phyloP scores from a whole-genome alignment of 2,329 filamentous ascomycete species.

The Knoxdaviesia capensis region DNA sequence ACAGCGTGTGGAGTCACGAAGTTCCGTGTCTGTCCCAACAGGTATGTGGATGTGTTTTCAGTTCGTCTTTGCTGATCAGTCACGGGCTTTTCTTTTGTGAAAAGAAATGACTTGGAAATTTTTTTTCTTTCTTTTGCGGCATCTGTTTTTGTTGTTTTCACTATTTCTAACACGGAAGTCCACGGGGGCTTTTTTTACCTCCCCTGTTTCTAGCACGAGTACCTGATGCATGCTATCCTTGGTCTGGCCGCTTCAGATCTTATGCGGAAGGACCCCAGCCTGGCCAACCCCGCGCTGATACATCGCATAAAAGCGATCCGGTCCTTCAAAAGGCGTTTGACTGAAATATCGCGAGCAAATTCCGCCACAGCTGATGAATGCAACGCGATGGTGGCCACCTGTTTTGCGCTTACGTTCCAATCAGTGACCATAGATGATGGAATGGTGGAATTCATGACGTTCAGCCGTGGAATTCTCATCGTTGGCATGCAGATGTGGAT shows the following conservation, averaged over 20 bases:
- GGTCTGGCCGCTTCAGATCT: slow-evolving; percentile 49
- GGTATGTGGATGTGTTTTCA: slow-evolving; percentile 19
- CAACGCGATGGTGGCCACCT: slow-evolving; percentile 38
- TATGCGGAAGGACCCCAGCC: slow-evolving; percentile 24
- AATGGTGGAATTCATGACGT: slow-evolving; percentile 39
- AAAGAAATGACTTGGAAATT: no score
- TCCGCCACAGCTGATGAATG: slow-evolving; percentile 27
- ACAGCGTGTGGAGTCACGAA: slow-evolving; percentile 45
- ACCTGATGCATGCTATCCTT: slow-evolving; percentile 51
- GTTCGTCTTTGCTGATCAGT: not conserved
- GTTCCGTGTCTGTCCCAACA: slow-evolving; percentile 48
- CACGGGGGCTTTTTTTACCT: not conserved
- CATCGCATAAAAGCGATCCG: slow-evolving; percentile 47
- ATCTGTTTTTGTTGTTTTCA: not conserved
- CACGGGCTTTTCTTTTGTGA: no score
- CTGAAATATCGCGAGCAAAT: slow-evolving; percentile 17
- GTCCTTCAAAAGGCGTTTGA: slow-evolving; percentile 34
- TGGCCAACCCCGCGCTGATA: slow-evolving; percentile 36
- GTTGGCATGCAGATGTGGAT: slow-evolving; percentile 32
- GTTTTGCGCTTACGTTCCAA: slow-evolving; percentile 38
- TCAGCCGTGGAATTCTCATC: slow-evolving; percentile 34
- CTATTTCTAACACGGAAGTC: not conserved
- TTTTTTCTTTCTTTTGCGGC: not conserved
- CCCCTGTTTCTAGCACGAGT: slow-evolving; percentile 28
- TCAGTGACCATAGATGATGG: slow-evolving; percentile 36